These are phyloP conservation scores for Leccinum sublutescens DNA, from an alignment of 768 basidiomycete genomes.

Conservation along the genomic window DNA sequence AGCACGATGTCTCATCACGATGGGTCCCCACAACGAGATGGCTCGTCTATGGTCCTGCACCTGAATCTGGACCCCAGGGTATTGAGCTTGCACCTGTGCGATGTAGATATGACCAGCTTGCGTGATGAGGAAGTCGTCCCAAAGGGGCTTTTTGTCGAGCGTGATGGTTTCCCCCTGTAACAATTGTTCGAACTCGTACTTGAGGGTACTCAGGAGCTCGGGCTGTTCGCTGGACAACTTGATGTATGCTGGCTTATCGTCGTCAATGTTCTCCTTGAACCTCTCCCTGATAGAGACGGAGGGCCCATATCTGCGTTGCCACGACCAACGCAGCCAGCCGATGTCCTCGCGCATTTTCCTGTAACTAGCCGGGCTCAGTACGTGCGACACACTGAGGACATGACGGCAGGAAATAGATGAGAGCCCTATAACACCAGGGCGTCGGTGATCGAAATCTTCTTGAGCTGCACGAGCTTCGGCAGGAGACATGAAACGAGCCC, in stretches of 20 bases:
- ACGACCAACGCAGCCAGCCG: slow-evolving; percentile 38
- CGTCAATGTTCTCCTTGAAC: slow-evolving; percentile 5
- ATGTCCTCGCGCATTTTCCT: slow-evolving; percentile 45
- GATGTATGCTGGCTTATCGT: slow-evolving; percentile 34
- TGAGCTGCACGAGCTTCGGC: slow-evolving; percentile 53
- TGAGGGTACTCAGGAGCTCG: slow-evolving; percentile 52
- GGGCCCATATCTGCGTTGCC: slow-evolving; percentile 31
- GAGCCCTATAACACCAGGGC: slow-evolving; percentile 44
- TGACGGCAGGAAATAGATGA: slow-evolving; percentile 52
- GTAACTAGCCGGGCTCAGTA: slow-evolving; percentile 39
- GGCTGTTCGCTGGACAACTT: slow-evolving; percentile 51
- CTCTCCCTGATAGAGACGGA: slow-evolving; percentile 31
- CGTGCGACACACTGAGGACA: slow-evolving; percentile 50
- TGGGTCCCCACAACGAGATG: slow-evolving; percentile 56
- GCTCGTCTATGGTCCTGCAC: slow-evolving; percentile 40
- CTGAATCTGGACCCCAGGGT: slow-evolving; percentile 44
- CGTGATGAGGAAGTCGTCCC: slow-evolving; percentile 63
- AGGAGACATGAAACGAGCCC: slow-evolving; percentile 54
- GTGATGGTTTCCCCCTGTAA: slow-evolving; percentile 59
- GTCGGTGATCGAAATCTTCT: slow-evolving; percentile 44
- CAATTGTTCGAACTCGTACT: slow-evolving; percentile 59
- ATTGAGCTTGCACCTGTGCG: slow-evolving; percentile 37
- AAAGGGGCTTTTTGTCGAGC: slow-evolving; percentile 50
- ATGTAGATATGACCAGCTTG: slow-evolving; percentile 46
- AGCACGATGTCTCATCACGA: slow-evolving; percentile 39